These are phyloP conservation scores for Rossbeevera mucosa DNA, from an alignment of 768 basidiomycete genomes.

Conservation along the genomic window DNA sequence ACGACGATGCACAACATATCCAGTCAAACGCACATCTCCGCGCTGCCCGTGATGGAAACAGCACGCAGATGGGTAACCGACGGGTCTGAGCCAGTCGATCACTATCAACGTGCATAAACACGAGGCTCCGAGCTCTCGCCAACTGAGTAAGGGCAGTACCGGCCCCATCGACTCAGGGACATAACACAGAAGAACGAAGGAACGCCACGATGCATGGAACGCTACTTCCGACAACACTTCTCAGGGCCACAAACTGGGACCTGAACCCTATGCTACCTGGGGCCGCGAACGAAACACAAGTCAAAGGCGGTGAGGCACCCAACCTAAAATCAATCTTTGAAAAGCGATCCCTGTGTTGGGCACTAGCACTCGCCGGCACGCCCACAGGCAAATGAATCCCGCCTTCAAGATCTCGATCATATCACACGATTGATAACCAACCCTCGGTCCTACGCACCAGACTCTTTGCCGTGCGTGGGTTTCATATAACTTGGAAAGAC, in stretches of 20 bases:
- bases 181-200: background rate
- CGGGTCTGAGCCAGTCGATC: background rate
- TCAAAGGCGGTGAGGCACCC: conserved; percentile 1
- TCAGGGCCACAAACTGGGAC: background rate
- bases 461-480: too few species aligned
- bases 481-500: background rate
- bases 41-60: too few species aligned
- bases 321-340: conserved; percentile 1
- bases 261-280: background rate
- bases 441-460: background rate
- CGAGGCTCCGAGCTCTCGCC: too few species aligned
- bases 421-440: background rate
- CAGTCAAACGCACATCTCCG: background rate
- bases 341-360: background rate
- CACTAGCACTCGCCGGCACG: background rate
- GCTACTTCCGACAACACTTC: background rate
- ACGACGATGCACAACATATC: background rate
- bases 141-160: too few species aligned
- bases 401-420: background rate
- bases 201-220: conserved; percentile 5
- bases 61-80: background rate
- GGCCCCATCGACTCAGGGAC: background rate
- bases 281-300: background rate
- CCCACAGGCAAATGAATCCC: conserved; percentile 2
- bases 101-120: conserved; percentile 5